These are phyloP conservation scores for Nannochloropsis oceanica DNA, from an alignment of 108 stramenopile genomes.

Conservation along the genomic window DNA sequence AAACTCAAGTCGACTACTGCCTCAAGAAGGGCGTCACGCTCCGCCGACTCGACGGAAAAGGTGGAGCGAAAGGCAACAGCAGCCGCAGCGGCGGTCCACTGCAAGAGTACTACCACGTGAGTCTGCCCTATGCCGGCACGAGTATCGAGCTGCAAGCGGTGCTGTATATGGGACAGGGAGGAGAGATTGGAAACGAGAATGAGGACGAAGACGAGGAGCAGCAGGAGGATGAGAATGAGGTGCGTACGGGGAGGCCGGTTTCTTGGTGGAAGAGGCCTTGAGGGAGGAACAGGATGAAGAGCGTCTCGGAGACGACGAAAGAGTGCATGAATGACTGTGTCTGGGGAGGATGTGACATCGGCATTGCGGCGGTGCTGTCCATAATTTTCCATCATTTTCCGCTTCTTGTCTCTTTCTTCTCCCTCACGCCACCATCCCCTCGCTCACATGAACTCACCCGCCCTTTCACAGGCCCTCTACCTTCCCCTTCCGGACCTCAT, in stretches of 20 bases:
- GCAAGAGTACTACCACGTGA: background rate
- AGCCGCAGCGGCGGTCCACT: background rate
- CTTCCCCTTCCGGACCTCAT: background rate
- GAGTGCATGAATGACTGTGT: too few species aligned
- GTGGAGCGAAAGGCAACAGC: background rate
- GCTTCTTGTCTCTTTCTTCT: too few species aligned
- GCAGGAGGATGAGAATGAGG: background rate
- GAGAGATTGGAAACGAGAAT: background rate
- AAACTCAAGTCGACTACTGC: background rate
- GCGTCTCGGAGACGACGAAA: too few species aligned
- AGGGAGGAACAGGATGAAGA: background rate
- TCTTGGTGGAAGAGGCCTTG: background rate
- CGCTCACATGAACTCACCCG: too few species aligned
- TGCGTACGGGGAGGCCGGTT: too few species aligned
- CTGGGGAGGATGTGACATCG: too few species aligned
- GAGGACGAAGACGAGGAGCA: background rate
- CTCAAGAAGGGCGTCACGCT: background rate
- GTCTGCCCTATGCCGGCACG: background rate
- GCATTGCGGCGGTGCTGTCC: too few species aligned
- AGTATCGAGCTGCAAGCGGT: background rate
- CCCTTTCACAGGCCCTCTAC: background rate
- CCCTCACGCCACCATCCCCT: too few species aligned
- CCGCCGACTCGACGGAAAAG: background rate
- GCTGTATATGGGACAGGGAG: background rate
- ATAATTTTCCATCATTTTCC: too few species aligned